A percentile compares a stretch with the other conserved stretches of the same genome.
Evolutionary conservation across 805 yeast species (phyloP).

Genomic region (Lipomyces oligophaga): DNA sequence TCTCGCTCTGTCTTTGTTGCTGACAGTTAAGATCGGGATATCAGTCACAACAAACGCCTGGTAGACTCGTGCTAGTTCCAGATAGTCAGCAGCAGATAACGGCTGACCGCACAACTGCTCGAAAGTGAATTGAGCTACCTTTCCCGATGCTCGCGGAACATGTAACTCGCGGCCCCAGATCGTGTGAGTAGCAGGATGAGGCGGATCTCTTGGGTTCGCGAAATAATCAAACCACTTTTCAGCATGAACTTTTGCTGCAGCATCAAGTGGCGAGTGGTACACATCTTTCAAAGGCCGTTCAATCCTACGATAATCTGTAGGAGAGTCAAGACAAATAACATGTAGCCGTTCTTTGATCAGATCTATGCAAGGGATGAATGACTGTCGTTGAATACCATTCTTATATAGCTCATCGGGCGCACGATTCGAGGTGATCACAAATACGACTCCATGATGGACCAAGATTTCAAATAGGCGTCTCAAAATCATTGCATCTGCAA

Average conservation of each 20-base stretch:
- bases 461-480: constrained; percentile 65
- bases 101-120: constrained; percentile 82
- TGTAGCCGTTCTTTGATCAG: constrained; percentile 66
- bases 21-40: constrained; percentile 76
- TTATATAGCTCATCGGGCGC: constrained; percentile 91
- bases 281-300: constrained; percentile 79
- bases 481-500: constrained; percentile 95
- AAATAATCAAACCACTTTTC: constrained; percentile 77
- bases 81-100: constrained; percentile 90
- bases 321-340: constrained; percentile 79
- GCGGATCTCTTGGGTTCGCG: constrained; percentile 45
- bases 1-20: constrained; percentile 78
- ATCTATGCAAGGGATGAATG: constrained; percentile 88
- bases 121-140: constrained; percentile 87
- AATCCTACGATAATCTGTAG: constrained; percentile 88
- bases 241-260: constrained; percentile 57
- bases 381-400: constrained; percentile 89
- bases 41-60: constrained; percentile 84
- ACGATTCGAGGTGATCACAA: constrained; percentile 92
- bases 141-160: constrained; percentile 72
- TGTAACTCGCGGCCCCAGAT: constrained; percentile 86
- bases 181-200: constrained; percentile 38
- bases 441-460: constrained; percentile 68
- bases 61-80: constrained; percentile 72
- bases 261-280: constrained; percentile 65